Percentiles rank a stretch among this genome's conserved stretches.
phyloP scores from a whole-genome alignment of 805 yeast species.

The Metschnikowia arizonensis region DNA sequence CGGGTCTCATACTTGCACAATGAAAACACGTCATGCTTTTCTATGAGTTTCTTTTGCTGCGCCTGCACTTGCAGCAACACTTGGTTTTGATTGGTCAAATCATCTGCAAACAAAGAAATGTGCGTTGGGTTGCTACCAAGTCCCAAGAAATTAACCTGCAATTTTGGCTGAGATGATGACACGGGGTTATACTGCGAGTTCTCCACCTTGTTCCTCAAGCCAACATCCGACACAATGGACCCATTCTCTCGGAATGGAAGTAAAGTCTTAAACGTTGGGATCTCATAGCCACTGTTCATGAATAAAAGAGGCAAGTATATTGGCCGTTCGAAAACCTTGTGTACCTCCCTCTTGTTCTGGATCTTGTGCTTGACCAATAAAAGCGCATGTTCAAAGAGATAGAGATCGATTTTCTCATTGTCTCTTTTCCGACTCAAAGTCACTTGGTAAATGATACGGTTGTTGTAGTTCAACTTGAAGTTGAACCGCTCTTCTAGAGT shows the following conservation, averaged over 20 bases:
- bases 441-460: conserved; percentile 77
- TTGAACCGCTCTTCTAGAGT: conserved; percentile 82
- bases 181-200: conserved; percentile 25
- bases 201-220: conserved; percentile 27
- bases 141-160: conserved; percentile 50
- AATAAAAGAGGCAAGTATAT: conserved; percentile 74
- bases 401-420: conserved; percentile 78
- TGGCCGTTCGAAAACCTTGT: conserved; percentile 86
- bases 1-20: conserved; percentile 69
- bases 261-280: conserved; percentile 53
- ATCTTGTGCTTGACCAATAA: conserved; percentile 81
- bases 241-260: conserved; percentile 33
- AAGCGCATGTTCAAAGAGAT: conserved; percentile 82
- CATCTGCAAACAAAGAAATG: conserved; percentile 49
- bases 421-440: conserved; percentile 64
- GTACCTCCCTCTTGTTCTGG: conserved; percentile 85
- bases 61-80: conserved; percentile 72
- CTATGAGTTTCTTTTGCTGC: conserved; percentile 72
- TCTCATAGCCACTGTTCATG: conserved; percentile 73
- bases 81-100: conserved; percentile 64
- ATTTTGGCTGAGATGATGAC: conserved; percentile 31
- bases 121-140: conserved; percentile 54
- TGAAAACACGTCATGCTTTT: conserved; percentile 74
- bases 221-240: conserved; percentile 35
- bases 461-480: conserved; percentile 76